A percentile compares a stretch with the other conserved stretches of the same genome.
phyloP scores from a whole-genome alignment of 352 stramenopile species.

The Phytophthora fragariae region DNA sequence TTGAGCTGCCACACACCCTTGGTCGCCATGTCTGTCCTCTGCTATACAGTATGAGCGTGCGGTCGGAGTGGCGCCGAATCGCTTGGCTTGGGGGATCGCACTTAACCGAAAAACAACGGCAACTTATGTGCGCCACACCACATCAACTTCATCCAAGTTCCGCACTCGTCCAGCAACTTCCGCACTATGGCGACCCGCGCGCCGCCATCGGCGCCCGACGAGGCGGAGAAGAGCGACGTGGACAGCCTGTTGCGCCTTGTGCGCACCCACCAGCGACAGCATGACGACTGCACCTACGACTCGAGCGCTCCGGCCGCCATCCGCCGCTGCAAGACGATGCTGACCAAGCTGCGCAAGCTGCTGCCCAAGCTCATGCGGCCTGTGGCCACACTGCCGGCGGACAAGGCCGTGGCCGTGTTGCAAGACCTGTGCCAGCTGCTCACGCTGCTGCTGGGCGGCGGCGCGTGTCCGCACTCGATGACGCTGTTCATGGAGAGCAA shows the following conservation, averaged over 20 bases:
- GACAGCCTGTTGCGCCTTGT: conserved; percentile 55
- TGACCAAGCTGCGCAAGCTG: conserved; percentile 73
- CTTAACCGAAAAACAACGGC: background rate
- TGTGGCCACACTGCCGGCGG: conserved; percentile 46
- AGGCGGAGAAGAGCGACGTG: conserved; percentile 61
- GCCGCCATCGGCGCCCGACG: conserved; percentile 11
- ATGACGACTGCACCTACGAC: conserved; percentile 54
- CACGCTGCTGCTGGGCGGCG: conserved; percentile 48
- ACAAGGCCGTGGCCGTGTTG: conserved; percentile 49
- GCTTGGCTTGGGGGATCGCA: conserved; percentile 21
- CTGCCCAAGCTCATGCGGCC: conserved; percentile 74
- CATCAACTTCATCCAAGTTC: conserved; percentile 25
- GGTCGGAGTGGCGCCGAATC: conserved; percentile 23
- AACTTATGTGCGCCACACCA: background rate
- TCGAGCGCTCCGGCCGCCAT: conserved; percentile 43
- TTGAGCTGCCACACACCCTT: conserved; percentile 83
- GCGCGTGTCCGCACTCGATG: conserved; percentile 66
- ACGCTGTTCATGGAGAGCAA: conserved; percentile 60
- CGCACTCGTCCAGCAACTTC: conserved; percentile 9
- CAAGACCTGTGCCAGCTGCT: conserved; percentile 67
- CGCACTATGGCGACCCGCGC: conserved; percentile 3
- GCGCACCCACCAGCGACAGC: conserved; percentile 54
- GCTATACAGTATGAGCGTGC: conserved; percentile 21
- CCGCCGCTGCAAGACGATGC: conserved; percentile 67
- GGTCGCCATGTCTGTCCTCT: conserved; percentile 60